A percentile compares a stretch with the other conserved stretches of the same genome.
Conservation (phyloP, 164 flowering plant species). For the Macadamia tetraphylla region DNA sequence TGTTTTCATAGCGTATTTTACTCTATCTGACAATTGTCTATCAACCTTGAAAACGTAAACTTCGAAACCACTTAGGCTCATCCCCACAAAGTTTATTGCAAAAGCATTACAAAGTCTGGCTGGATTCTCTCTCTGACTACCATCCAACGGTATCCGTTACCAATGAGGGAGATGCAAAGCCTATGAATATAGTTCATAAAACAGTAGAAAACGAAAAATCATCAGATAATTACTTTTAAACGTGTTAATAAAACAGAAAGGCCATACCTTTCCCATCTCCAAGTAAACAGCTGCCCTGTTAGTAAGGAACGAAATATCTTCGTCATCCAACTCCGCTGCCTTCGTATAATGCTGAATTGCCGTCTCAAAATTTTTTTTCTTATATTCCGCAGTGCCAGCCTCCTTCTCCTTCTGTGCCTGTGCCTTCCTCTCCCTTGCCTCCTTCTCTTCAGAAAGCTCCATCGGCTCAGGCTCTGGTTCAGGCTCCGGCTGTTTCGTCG, state of each 20-base stretch:
- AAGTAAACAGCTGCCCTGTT: constrained; percentile 90
- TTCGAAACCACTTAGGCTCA: no score
- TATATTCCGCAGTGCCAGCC: constrained; percentile 83
- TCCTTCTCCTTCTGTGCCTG: constrained; percentile 85
- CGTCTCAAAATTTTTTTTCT: constrained; percentile 90
- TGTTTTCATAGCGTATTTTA: no score
- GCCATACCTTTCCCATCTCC: constrained; percentile 90
- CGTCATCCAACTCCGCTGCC: constrained; percentile 79
- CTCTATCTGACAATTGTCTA: no score
- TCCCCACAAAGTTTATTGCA: no score
- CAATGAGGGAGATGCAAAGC: no score
- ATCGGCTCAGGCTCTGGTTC: constrained; percentile 39
- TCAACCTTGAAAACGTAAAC: no score
- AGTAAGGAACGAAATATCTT: constrained; percentile 77
- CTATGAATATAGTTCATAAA: neutral
- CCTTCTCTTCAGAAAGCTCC: constrained; percentile 48
- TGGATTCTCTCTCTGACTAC: no score
- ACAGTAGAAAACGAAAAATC: neutral
- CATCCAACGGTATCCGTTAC: no score
- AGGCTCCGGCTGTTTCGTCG: constrained; percentile 35
- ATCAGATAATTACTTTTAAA: no score
- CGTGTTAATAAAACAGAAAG: neutral
- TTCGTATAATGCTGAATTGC: constrained; percentile 71
- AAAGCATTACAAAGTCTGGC: no score
- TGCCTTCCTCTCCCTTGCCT: constrained; percentile 49